phyloP scores from a whole-genome alignment of 2,329 filamentous ascomycete genomes.

The Paraphaeosphaeria sporulosa region DNA sequence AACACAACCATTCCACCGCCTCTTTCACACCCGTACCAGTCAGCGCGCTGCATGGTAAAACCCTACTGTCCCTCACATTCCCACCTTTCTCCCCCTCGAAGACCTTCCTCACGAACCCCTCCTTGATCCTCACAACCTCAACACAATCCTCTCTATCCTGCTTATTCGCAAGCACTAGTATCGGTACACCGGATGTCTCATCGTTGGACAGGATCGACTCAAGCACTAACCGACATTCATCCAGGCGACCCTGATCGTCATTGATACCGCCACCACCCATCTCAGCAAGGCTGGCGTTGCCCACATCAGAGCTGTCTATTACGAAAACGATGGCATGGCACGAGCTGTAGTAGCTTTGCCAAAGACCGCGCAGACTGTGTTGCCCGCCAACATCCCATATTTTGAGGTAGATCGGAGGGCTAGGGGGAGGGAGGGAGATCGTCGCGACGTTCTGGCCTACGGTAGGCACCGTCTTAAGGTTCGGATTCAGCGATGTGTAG shows the following conservation, averaged over 20 bases:
- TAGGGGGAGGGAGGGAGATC: constrained; percentile 68
- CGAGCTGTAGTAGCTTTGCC: constrained; percentile 93
- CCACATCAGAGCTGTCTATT: constrained; percentile 92
- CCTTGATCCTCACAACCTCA: constrained; percentile 96
- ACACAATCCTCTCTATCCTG: constrained; percentile 97
- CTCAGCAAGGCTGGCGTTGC: constrained; percentile 75
- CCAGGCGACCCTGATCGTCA: constrained; percentile 66
- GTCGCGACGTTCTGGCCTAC: constrained; percentile 97
- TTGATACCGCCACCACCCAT: constrained; percentile 49
- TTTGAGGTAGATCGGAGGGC: constrained; percentile 93
- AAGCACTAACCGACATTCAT: constrained; percentile 88
- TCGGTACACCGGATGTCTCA: constrained; percentile 88
- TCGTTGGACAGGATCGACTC: constrained; percentile 88
- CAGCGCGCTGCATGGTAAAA: constrained; percentile 90
- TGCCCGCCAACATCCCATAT: constrained; percentile 99
- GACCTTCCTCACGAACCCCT: constrained; percentile 92
- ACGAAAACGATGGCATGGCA: constrained; percentile 98
- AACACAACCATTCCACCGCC: constrained; percentile 96
- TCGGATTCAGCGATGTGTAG: constrained; percentile 74
- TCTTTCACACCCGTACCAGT: constrained; percentile 84
- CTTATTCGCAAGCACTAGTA: constrained; percentile 94
- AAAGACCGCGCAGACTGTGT: constrained; percentile 84
- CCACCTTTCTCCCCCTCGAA: constrained; percentile 92
- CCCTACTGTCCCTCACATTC: constrained; percentile 86
- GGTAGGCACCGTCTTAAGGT: constrained; percentile 87